Percentiles rank a stretch among this genome's conserved stretches.
These are phyloP conservation scores for Brassica rapa DNA, from an alignment of 345 rosid genomes.

Conservation along the genomic window DNA sequence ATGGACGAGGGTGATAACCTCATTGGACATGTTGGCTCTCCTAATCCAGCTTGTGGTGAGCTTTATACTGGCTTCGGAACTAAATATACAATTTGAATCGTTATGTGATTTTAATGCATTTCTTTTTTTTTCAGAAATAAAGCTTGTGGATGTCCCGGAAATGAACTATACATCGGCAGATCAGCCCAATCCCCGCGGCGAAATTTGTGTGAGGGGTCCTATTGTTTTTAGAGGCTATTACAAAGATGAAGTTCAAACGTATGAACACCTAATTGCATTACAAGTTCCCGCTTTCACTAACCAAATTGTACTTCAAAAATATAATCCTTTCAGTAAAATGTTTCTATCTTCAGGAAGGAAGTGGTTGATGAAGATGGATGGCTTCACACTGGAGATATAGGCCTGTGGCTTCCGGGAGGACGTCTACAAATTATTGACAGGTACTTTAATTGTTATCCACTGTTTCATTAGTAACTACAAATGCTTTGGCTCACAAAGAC, in stretches of 20 bases:
- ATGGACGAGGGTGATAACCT: slow-evolving; percentile 50
- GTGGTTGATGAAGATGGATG: slow-evolving; percentile 89
- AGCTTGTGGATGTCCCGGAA: slow-evolving; percentile 95
- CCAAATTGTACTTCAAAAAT: background rate
- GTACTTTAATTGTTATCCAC: slow-evolving; percentile 39
- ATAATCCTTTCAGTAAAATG: slow-evolving; percentile 16
- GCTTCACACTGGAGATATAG: slow-evolving; percentile 97
- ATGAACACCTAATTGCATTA: slow-evolving; percentile 17
- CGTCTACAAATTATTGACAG: slow-evolving; percentile 95
- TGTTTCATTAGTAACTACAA: slow-evolving; percentile 6
- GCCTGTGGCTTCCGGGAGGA: slow-evolving; percentile 88
- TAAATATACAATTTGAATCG: background rate
- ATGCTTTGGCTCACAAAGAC: slow-evolving; percentile 3
- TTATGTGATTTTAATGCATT: slow-evolving; percentile 12
- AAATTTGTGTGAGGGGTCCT: slow-evolving; percentile 98
- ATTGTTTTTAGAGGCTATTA: slow-evolving; percentile 74
- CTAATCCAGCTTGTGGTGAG: slow-evolving; percentile 93
- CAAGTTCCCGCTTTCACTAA: slow-evolving; percentile 6
- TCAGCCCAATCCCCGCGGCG: slow-evolving; percentile 90
- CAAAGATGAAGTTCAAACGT: slow-evolving; percentile 97
- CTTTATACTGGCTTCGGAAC: slow-evolving; percentile 16
- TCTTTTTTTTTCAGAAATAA: slow-evolving; percentile 64
- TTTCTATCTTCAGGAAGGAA: slow-evolving; percentile 65
- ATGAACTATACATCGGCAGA: slow-evolving; percentile 93
- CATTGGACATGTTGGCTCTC: slow-evolving; percentile 93